Percentiles rank a stretch among this genome's conserved stretches.
phyloP scores from a whole-genome alignment of 1,139 yeast species.

The Yamadazyma aaseri region DNA sequence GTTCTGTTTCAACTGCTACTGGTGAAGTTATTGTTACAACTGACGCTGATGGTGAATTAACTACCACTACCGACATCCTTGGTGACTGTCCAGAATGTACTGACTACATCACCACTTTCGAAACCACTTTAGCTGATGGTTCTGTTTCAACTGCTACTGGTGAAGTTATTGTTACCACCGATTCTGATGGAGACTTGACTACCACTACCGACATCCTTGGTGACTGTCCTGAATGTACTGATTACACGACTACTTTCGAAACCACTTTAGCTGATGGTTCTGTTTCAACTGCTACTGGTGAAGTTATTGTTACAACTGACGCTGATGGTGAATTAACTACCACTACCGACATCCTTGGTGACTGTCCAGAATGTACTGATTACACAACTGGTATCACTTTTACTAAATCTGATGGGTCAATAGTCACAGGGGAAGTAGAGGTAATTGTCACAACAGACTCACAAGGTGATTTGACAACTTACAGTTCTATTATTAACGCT shows the following conservation, averaged over 20 bases:
- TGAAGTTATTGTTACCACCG: conserved; percentile 10
- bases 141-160: conserved; percentile 4
- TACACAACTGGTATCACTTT: conserved; percentile 15
- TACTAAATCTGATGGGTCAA: conserved; percentile 9
- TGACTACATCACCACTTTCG: conserved; percentile 10
- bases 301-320: conserved; percentile 11
- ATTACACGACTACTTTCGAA: conserved; percentile 5
- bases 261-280: conserved; percentile 12
- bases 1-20: conserved; percentile 6
- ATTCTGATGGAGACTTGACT: conserved; percentile 9
- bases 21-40: conserved; percentile 13
- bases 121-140: conserved; percentile 8
- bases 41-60: conserved; percentile 10
- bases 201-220: conserved; percentile 12
- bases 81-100: conserved; percentile 14
- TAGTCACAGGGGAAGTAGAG: conserved; percentile 7
- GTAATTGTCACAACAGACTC: conserved; percentile 14
- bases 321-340: conserved; percentile 13
- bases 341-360: conserved; percentile 8
- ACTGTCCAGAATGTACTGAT: conserved; percentile 9
- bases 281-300: conserved; percentile 10
- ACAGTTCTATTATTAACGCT: conserved; percentile 4
- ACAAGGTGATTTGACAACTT: conserved; percentile 10
- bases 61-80: conserved; percentile 9
- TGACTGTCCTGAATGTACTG: conserved; percentile 12